Base-by-base conservation (phyloP, 768 basidiomycete species). In the Podaxis sp. region DNA sequence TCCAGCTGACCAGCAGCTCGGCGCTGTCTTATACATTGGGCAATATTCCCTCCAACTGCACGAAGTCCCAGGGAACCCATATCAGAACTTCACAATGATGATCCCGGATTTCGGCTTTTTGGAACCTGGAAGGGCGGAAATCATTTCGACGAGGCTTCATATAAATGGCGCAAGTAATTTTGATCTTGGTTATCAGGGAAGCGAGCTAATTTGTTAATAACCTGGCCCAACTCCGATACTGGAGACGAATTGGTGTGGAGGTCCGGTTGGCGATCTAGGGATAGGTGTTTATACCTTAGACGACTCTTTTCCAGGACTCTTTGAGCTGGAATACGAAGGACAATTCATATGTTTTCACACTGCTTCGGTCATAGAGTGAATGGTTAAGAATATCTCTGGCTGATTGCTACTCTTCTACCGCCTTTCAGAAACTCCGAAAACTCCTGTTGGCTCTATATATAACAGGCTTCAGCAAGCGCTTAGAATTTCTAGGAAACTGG, bases 21-120 rank as follows among this genome's bases (percentile, higher is more conserved):
- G 77, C 13, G 20, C n/a, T 33, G 67, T 77, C 60, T 66, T 78
- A 4, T 78, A 74, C 56, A 72, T 75, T 36, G 77, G 77, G 7
- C 65, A 68, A 0, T 78, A 73, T 62, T 66, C 68, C 20, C 73
- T 73, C 13, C 20, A 56, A 4, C 69, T 67, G 55, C 66, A 69
- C 10, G 61, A 68, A 33, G 28, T 57, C 46, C 5, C 59, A 7
- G 64, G 60, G 8, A 67, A 68, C 4, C 66, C 69, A n/a, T 72
- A 67, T 40, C 71, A 71, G 53, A 75, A 78, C 65, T 77, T 74
- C 50, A 71, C 75, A 1, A 7, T 57, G 8, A 57, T 26, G 26
- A 44, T 57, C 17, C 56, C 56, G 12, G 41, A 56, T 37, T 37
- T 20, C 12, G 54, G 46, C 13, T 46, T 55, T 37, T 38, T 57